Conservation (phyloP, 2,329 filamentous ascomycete species). For the Trichoderma breve region DNA sequence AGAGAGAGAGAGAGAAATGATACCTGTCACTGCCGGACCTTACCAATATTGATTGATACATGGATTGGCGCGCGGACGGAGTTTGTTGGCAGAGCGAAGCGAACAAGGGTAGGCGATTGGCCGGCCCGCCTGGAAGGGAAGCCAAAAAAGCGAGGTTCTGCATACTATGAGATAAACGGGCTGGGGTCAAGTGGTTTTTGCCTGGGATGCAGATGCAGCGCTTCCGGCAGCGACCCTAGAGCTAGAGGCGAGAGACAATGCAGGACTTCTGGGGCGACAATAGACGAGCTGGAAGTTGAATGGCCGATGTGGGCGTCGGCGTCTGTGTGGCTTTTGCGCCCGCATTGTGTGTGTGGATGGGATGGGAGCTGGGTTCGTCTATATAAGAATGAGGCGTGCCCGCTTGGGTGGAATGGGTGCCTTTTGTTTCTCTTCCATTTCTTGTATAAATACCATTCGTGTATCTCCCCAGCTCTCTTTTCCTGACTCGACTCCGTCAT, state of each 20-base stretch:
- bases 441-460: background rate
- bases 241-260: background rate
- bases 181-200: background rate
- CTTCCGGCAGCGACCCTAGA: background rate
- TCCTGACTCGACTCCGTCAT: background rate
- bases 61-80: background rate
- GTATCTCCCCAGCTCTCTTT: background rate
- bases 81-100: background rate
- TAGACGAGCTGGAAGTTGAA: background rate
- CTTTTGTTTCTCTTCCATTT: background rate
- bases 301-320: background rate
- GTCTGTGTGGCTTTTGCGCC: background rate
- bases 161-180: background rate
- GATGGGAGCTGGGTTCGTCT: background rate
- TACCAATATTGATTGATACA: background rate
- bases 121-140: background rate
- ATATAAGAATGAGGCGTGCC: constrained; percentile 9
- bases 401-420: background rate
- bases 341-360: background rate
- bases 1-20: background rate
- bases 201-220: background rate
- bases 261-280: background rate
- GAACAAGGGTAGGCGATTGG: background rate
- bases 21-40: background rate
- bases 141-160: background rate